Evolutionary conservation across 1,284 basidiomycete genomes (phyloP), one percentile per base, ranked within the genome.

Genomic region (Ustilago esculenta): DNA sequence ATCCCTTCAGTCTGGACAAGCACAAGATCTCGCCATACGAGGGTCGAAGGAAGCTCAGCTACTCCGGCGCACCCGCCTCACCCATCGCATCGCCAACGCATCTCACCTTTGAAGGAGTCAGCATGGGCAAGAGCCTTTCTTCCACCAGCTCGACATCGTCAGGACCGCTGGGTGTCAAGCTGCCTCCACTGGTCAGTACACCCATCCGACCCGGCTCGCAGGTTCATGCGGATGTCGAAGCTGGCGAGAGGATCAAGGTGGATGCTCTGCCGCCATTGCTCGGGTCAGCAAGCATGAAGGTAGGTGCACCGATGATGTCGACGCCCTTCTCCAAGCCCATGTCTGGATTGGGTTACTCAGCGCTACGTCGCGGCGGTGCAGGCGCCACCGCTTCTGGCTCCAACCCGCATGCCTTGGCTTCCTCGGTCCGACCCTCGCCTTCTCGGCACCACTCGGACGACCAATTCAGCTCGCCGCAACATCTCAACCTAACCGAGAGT

Each of bases 401-500:
- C 30, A 39, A 37, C 30, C 21, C 41, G 5, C 54, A 57, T 15
- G 27, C 17, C 12, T 11, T 33, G 27, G 57, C 39, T 1, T 45
- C 49, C 7, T 55, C 64, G 5, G 45, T 61, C 6, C 57, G 61
- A 15, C 60, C 63, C 15, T 61, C 63, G 9, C 63, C 58, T 4
- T 71, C 63, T 9, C 49, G 51, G 20, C 54, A 55, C 29, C 49
- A 52, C 18, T 47, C 49, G 18, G 55, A 69, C 41, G 75, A 75
- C 33, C 75, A 76, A 34, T 80, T 80, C 59, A 71, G 66, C 25
- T 77, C 75, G 5, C 77, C 77, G 2, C 76, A 78, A 43, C 77
- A 80, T 36, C 69, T 75, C 24, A 76, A 77, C 24, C 58, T 80
- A 10, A 77, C 77, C n/a, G 75, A 80, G 37, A 58, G 50, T 15